These are phyloP conservation scores for Fusarium sp. DNA, from an alignment of 2,329 filamentous ascomycete species.

Conservation along the genomic window DNA sequence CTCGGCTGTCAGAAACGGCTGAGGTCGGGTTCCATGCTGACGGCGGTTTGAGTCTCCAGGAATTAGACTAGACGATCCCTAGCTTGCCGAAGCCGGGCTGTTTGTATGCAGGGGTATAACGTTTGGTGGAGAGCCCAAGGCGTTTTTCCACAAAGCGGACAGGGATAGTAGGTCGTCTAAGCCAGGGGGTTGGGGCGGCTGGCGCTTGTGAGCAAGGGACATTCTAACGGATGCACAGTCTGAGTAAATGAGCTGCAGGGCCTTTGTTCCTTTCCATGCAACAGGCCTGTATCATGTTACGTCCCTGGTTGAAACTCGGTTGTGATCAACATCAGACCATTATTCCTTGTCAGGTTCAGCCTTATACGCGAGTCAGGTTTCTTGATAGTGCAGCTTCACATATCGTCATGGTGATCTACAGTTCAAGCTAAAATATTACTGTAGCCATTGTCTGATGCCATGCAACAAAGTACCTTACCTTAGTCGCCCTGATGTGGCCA, in stretches of 20 bases:
- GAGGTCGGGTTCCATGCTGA: constrained; percentile 14
- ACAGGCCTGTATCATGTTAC: background rate
- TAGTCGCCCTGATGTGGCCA: background rate
- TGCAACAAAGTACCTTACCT: background rate
- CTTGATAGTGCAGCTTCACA: background rate
- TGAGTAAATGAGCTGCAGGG: background rate
- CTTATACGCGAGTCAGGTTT: constrained; percentile 20
- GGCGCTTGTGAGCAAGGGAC: constrained; percentile 12
- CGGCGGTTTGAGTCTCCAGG: constrained; percentile 15
- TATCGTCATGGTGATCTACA: constrained; percentile 6
- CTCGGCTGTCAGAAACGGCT: constrained; percentile 27
- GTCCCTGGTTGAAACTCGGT: background rate
- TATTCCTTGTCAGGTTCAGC: constrained; percentile 6
- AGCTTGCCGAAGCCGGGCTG: constrained; percentile 8
- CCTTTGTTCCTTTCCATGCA: background rate
- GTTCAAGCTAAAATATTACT: constrained; percentile 6
- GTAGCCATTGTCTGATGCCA: background rate
- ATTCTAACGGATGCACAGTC: background rate
- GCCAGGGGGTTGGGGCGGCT: constrained; percentile 4
- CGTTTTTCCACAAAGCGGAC: constrained; percentile 15
- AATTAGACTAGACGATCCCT: constrained; percentile 23
- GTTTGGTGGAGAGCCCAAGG: constrained; percentile 34
- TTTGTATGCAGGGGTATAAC: constrained; percentile 29
- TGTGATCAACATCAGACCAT: background rate
- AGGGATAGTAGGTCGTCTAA: constrained; percentile 4